Conservation (phyloP, 2,329 filamentous ascomycete genomes). For the Aspergillus sp. region DNA sequence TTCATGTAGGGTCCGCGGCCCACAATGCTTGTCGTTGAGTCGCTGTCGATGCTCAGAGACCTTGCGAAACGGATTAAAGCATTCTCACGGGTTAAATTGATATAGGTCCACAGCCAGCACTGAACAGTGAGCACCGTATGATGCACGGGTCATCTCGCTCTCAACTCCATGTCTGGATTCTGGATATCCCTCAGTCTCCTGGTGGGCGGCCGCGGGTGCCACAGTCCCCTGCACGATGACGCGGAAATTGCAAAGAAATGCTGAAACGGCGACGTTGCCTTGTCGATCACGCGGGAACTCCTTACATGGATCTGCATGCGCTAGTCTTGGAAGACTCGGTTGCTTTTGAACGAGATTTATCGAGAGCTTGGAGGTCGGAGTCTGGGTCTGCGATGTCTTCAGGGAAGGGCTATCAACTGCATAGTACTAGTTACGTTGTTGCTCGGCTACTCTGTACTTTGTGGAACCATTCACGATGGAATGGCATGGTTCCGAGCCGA, state of each 20-base stretch:
- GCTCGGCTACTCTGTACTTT: too few species aligned
- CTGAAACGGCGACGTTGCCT: slow-evolving; percentile 17
- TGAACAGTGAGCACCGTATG: not conserved
- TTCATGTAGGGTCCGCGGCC: not conserved
- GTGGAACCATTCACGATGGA: too few species aligned
- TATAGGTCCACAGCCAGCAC: not conserved
- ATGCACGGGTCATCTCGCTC: not conserved
- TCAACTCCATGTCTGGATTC: not conserved
- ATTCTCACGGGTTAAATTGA: not conserved
- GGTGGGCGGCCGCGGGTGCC: too few species aligned
- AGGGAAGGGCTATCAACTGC: not conserved
- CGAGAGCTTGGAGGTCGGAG: not conserved
- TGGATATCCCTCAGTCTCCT: not conserved
- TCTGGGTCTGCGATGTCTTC: not conserved
- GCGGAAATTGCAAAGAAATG: slow-evolving; percentile 10
- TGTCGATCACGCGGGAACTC: slow-evolving; percentile 28
- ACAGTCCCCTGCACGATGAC: slow-evolving; percentile 1
- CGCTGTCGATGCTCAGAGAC: not conserved
- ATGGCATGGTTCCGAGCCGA: too few species aligned
- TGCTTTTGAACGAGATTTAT: not conserved
- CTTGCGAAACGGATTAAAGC: not conserved
- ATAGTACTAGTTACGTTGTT: too few species aligned
- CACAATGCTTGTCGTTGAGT: not conserved
- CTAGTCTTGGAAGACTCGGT: slow-evolving; percentile 2
- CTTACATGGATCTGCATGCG: slow-evolving; percentile 24